Evolutionary conservation across 2,329 filamentous ascomycete genomes (phyloP).

Genomic region (Aspergillus proliferans): DNA sequence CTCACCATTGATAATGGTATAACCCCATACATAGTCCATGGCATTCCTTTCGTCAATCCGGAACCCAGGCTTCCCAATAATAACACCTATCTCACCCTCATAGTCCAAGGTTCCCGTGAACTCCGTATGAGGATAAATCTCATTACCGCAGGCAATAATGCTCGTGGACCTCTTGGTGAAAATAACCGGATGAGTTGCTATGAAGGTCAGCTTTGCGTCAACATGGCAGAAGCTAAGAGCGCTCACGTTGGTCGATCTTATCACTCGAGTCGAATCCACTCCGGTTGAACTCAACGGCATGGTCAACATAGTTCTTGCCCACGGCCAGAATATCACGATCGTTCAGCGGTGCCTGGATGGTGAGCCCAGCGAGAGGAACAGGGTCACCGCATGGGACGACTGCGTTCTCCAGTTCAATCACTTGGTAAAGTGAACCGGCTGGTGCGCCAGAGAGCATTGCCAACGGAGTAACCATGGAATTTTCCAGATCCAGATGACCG

Average conservation of each 20-base stretch:
- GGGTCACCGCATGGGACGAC: conserved; percentile 32
- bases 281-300: conserved; percentile 53
- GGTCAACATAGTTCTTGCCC: conserved; percentile 53
- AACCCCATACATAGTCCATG: conserved; percentile 50
- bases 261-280: conserved; percentile 52
- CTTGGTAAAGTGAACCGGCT: conserved; percentile 45
- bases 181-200: conserved; percentile 48
- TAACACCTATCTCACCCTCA: conserved; percentile 53
- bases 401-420: conserved; percentile 42
- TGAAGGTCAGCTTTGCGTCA: not conserved
- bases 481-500: not conserved
- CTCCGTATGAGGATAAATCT: conserved; percentile 40
- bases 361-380: conserved; percentile 31
- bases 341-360: conserved; percentile 43
- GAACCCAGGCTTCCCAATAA: conserved; percentile 47
- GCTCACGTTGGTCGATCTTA: conserved; percentile 41
- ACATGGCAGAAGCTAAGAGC: not conserved
- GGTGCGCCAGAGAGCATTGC: not conserved
- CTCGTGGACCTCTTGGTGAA: conserved; percentile 52
- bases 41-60: conserved; percentile 42
- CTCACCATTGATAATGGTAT: conserved; percentile 46
- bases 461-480: not conserved
- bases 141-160: conserved; percentile 45
- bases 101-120: conserved; percentile 51
- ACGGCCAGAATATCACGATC: conserved; percentile 51